A percentile compares a stretch with the other conserved stretches of the same genome.
These are phyloP conservation scores for Ampelomyces quisqualis DNA, from an alignment of 2,329 filamentous ascomycete genomes.

Conservation along the genomic window DNA sequence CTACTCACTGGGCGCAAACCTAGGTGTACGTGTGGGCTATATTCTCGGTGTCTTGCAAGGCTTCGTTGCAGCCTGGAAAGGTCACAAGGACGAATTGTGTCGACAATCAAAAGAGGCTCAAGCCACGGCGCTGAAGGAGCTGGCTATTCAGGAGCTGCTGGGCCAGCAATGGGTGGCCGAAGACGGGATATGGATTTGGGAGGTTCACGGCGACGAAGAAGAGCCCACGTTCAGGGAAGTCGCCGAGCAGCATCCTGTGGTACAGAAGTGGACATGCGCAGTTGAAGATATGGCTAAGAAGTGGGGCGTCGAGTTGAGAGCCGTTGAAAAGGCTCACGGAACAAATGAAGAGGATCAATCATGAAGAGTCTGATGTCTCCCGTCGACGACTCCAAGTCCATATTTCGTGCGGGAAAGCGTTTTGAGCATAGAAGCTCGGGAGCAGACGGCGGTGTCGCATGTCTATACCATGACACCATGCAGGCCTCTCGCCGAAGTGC, in stretches of 20 bases:
- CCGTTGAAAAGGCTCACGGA: slow-evolving; percentile 41
- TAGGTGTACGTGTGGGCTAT: slow-evolving; percentile 73
- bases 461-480: no score
- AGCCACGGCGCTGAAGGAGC: slow-evolving; percentile 56
- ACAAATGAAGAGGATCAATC: slow-evolving; percentile 36
- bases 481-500: no score
- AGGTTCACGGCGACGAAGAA: slow-evolving; percentile 47
- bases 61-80: slow-evolving; percentile 55
- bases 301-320: slow-evolving; percentile 45
- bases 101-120: slow-evolving; percentile 36
- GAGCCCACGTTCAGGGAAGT: slow-evolving; percentile 49
- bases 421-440: no score
- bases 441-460: no score
- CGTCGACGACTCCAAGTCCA: no score
- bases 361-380: no score
- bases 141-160: slow-evolving; percentile 65
- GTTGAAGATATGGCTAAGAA: slow-evolving; percentile 47
- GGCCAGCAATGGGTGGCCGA: slow-evolving; percentile 64
- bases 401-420: no score
- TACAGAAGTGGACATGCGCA: slow-evolving; percentile 61
- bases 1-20: slow-evolving; percentile 76
- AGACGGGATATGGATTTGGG: slow-evolving; percentile 71
- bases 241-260: slow-evolving; percentile 66
- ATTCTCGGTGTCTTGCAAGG: slow-evolving; percentile 78
- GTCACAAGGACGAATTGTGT: slow-evolving; percentile 25